Evolutionary conservation across 305 asterid species (phyloP), one percentile per base, ranked within the genome.

Genomic region (Fraxinus angustifolia): DNA sequence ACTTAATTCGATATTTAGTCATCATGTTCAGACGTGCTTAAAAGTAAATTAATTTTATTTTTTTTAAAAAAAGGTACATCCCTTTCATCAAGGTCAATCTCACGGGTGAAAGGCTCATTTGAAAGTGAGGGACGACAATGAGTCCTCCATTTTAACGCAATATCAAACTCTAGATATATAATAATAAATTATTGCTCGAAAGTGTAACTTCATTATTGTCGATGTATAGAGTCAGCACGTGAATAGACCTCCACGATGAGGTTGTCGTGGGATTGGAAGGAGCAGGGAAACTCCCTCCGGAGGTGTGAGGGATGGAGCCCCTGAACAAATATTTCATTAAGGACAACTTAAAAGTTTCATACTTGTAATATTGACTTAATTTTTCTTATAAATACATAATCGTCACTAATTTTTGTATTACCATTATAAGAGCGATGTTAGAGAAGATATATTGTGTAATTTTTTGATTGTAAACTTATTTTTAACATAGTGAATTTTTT

Each of bases 1-100:
- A 45, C 84, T 67, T 81, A 35, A 38, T 79, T 73, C 75, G 40
- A 21, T 50, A 48, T 28, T 30, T 35, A 11, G 42, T 17, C 67
- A 56, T 17, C 67, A 56, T 56, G 26, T 56, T 19, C 28, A 6
- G 11, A 56, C 67, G 28, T 56, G 67, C 28, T 56, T 56, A 7
- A 19, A 56, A 56, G 26, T 53, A 53, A n/a, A n/a, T 16, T 16
- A 45, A 2, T 48, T 48, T 12, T 3, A 12, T 5, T 5, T 35
- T 34, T 34, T 1, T 35, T 36, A 8, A 38, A 40, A 40, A 40
- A 40, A 40, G 0, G 8, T 53, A 53, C 26, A 7, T 53, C 60
- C 60, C 65, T 53, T 56, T 56, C 67, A 56, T 17, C 28, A 56
- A 56, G 67, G 4, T 56, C 28, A 56, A 17, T 56, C 28, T 17